Conservation (phyloP, 148 eudicot species). For the Mesembryanthemum crystallinum region DNA sequence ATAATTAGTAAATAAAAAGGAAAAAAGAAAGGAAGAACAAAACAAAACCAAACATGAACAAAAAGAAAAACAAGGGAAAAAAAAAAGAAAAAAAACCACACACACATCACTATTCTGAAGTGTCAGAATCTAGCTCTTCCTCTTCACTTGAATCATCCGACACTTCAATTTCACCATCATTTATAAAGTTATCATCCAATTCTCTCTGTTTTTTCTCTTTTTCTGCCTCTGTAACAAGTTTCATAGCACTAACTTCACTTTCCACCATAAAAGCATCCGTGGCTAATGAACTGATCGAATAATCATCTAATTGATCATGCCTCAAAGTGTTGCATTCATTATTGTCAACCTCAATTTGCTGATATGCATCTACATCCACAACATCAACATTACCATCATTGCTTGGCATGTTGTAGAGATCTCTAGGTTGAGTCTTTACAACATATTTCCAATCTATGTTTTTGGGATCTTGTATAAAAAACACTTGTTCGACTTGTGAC, state of each 20-base stretch:
- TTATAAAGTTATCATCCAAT: not conserved
- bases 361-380: not conserved
- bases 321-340: not conserved
- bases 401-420: not conserved
- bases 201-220: not conserved
- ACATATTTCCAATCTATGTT: not conserved
- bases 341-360: not conserved
- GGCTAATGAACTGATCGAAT: not conserved
- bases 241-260: not conserved
- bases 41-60: too few species aligned
- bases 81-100: not conserved
- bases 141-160: not conserved
- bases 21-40: not conserved
- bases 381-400: not conserved
- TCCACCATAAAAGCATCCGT: not conserved
- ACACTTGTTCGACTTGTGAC: conserved; percentile 2
- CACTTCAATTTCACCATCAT: conserved; percentile 8
- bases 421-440: not conserved
- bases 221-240: not conserved
- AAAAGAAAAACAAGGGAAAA: not conserved
- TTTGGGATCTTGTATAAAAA: not conserved
- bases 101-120: not conserved
- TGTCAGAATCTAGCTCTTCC: not conserved
- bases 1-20: not conserved
- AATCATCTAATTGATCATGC: not conserved